phyloP scores from a whole-genome alignment of 257 asterid species.

The Craterostigma plantagineum region DNA sequence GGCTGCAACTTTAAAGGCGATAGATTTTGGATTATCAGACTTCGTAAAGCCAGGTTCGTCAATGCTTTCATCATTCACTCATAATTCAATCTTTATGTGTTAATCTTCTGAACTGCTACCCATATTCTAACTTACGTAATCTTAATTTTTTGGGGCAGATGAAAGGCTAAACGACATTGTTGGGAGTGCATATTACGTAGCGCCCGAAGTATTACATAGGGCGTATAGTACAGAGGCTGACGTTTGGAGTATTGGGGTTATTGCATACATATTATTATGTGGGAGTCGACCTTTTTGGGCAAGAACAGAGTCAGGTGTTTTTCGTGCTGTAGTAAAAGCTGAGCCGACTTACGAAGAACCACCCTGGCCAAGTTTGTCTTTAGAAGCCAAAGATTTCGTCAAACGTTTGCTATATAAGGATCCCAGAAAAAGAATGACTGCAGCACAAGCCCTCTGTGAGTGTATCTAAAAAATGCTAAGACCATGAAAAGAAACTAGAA shows the following conservation, averaged over 20 bases:
- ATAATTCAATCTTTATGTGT: neutral
- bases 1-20: constrained; percentile 62
- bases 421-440: constrained; percentile 89
- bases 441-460: constrained; percentile 93
- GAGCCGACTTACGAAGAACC: constrained; percentile 73
- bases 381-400: constrained; percentile 74
- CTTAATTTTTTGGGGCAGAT: constrained; percentile 21
- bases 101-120: neutral
- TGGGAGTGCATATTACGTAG: constrained; percentile 92
- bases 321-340: constrained; percentile 77
- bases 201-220: constrained; percentile 90
- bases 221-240: constrained; percentile 87
- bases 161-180: constrained; percentile 90
- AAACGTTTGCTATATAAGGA: constrained; percentile 63
- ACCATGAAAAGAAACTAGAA: neutral
- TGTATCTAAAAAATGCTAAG: constrained; percentile 2
- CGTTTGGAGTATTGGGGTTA: constrained; percentile 89
- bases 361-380: constrained; percentile 77
- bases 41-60: constrained; percentile 80
- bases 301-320: constrained; percentile 82
- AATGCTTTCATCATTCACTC: neutral
- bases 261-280: constrained; percentile 61
- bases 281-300: constrained; percentile 98
- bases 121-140: neutral
- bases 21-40: constrained; percentile 89